Percentiles rank a stretch among this genome's conserved stretches.
phyloP scores from a whole-genome alignment of 352 stramenopile species.

The Globisporangium heterothallicum region DNA sequence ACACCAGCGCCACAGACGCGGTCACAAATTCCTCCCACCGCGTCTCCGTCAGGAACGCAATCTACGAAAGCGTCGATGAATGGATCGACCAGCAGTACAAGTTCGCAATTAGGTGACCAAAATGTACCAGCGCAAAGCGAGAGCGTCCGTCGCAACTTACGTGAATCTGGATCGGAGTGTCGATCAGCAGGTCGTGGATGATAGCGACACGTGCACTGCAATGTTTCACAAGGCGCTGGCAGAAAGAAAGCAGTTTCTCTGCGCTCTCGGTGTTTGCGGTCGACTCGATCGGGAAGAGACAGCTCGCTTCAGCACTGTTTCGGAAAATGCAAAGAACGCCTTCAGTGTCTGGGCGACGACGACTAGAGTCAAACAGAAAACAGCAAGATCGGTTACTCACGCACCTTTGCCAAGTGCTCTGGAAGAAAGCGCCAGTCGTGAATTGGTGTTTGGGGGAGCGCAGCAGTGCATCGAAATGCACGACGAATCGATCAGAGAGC shows the following conservation, averaged over 20 bases:
- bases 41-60: conserved; percentile 58
- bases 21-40: conserved; percentile 50
- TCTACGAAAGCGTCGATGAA: conserved; percentile 24
- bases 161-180: conserved; percentile 53
- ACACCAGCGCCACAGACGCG: conserved; percentile 44
- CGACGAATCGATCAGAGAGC: conserved; percentile 33
- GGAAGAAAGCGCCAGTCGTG: conserved; percentile 35
- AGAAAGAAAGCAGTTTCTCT: conserved; percentile 25
- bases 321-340: no score
- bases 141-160: no score
- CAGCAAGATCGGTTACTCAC: no score
- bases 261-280: not conserved
- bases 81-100: no score
- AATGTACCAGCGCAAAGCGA: no score
- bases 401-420: conserved; percentile 50
- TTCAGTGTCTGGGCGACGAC: no score
- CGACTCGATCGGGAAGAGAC: conserved; percentile 11
- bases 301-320: conserved; percentile 12
- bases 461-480: conserved; percentile 53
- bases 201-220: conserved; percentile 24
- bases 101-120: no score
- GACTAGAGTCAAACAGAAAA: conserved; percentile 6
- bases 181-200: conserved; percentile 45
- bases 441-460: conserved; percentile 24
- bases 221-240: conserved; percentile 27